Evolutionary conservation across 441 rosid genomes (phyloP).

Genomic region (Erodium chrysanthum): DNA sequence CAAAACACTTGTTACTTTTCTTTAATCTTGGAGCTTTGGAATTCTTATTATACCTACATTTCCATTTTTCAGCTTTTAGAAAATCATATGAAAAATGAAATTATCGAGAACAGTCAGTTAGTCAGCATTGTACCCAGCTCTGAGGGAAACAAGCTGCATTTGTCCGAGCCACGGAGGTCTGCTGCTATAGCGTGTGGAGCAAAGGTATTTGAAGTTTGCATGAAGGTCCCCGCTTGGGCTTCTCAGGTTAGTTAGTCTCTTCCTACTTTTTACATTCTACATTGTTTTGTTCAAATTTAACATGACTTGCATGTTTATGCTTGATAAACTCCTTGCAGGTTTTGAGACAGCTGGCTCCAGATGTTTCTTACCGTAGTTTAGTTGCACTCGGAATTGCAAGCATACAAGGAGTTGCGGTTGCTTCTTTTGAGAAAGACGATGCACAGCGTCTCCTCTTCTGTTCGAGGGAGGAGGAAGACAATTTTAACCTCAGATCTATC

Average conservation of each 20-base stretch:
- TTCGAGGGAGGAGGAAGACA: neutral
- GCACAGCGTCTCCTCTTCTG: slow-evolving; percentile 3
- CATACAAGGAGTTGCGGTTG: neutral
- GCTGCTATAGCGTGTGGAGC: neutral
- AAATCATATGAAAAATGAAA: slow-evolving; percentile 5
- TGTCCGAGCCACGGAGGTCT: slow-evolving; percentile 3
- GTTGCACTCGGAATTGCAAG: slow-evolving; percentile 2
- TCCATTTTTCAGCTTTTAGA: neutral
- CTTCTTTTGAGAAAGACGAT: slow-evolving; percentile 2
- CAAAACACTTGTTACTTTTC: neutral
- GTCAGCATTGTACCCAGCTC: neutral
- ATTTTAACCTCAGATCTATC: neutral
- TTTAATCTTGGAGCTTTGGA: neutral
- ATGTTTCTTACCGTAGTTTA: slow-evolving; percentile 5
- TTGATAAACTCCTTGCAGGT: neutral
- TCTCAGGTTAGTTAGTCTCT: neutral
- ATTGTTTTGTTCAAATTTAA: no score
- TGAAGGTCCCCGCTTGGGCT: slow-evolving; percentile 2
- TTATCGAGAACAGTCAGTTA: neutral
- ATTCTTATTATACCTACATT: neutral
- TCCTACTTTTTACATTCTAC: neutral
- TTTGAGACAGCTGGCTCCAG: neutral
- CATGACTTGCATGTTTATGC: neutral
- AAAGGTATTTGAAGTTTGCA: slow-evolving; percentile 5
- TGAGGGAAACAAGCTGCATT: slow-evolving; percentile 1